A percentile compares a stretch with the other conserved stretches of the same genome.
Evolutionary conservation across 331 rosid species (phyloP).

Genomic region (Telfairia occidentalis): DNA sequence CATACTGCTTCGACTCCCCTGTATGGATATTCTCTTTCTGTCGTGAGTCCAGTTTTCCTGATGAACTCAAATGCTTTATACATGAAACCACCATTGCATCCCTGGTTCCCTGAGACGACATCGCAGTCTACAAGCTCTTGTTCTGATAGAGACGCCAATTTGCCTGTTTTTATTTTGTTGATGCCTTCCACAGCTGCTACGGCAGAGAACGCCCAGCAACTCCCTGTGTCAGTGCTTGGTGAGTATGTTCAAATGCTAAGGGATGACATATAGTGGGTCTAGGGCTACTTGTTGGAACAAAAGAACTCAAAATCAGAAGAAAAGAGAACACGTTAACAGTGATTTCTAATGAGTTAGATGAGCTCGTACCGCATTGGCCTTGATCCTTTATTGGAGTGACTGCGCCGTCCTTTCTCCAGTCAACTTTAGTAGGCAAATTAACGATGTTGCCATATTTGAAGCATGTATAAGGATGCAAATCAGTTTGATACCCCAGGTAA

Average conservation of each 20-base stretch:
- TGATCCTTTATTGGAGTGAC: slow-evolving; percentile 58
- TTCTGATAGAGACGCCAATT: slow-evolving; percentile 45
- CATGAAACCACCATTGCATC: slow-evolving; percentile 64
- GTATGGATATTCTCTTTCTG: slow-evolving; percentile 39
- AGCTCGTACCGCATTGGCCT: slow-evolving; percentile 56
- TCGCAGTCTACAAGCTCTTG: slow-evolving; percentile 64
- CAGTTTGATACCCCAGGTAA: slow-evolving; percentile 28
- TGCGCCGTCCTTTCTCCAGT: slow-evolving; percentile 61
- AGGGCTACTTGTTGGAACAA: not conserved
- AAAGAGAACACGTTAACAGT: not conserved
- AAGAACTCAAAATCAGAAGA: not conserved
- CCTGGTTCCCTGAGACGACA: slow-evolving; percentile 28
- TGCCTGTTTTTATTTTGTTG: slow-evolving; percentile 46
- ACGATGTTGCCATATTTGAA: slow-evolving; percentile 20
- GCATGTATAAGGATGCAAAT: not conserved
- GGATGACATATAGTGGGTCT: not conserved
- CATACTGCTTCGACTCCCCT: slow-evolving; percentile 30
- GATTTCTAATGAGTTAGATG: not conserved
- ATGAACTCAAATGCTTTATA: slow-evolving; percentile 47
- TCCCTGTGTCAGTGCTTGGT: slow-evolving; percentile 32
- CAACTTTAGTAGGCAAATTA: slow-evolving; percentile 29
- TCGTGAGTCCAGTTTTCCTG: slow-evolving; percentile 28
- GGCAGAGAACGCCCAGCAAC: slow-evolving; percentile 82
- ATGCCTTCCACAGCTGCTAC: slow-evolving; percentile 80
- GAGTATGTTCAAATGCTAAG: not conserved